A percentile compares a stretch with the other conserved stretches of the same genome.
phyloP scores from a whole-genome alignment of 75 land plant genomes.

The Pseudotsuga menziesii region DNA sequence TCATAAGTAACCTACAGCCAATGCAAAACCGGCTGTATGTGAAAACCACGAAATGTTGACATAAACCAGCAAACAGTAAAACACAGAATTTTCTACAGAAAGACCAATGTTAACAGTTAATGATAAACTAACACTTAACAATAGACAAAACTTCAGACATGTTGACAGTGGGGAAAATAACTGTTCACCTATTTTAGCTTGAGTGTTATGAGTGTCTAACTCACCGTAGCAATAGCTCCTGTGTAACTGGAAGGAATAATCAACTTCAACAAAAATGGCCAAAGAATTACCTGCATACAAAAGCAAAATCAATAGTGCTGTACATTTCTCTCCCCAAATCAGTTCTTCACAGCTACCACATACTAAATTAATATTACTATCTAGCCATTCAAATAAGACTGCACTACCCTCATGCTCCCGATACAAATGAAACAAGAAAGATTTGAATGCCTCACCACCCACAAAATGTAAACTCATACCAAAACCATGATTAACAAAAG shows the following conservation, averaged over 20 bases:
- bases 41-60: too few species aligned
- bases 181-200: background rate
- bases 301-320: background rate
- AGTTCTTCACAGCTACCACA: background rate
- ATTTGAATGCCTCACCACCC: background rate
- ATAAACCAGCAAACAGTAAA: too few species aligned
- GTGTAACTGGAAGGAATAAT: conserved; percentile 68
- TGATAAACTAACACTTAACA: background rate
- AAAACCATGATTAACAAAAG: background rate
- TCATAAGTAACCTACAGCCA: too few species aligned
- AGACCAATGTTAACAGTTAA: background rate
- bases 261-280: conserved; percentile 93
- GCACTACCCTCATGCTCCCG: too few species aligned
- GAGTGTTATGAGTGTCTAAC: background rate
- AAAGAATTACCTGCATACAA: conserved; percentile 71
- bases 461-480: background rate
- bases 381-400: background rate
- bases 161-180: background rate
- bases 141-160: background rate
- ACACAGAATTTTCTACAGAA: too few species aligned
- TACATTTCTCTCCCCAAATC: background rate
- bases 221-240: conserved; percentile 88
- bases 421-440: background rate
- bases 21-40: too few species aligned
- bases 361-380: background rate